phyloP scores from a whole-genome alignment of 2,329 filamentous ascomycete genomes.

The Fusarium aywerte region DNA sequence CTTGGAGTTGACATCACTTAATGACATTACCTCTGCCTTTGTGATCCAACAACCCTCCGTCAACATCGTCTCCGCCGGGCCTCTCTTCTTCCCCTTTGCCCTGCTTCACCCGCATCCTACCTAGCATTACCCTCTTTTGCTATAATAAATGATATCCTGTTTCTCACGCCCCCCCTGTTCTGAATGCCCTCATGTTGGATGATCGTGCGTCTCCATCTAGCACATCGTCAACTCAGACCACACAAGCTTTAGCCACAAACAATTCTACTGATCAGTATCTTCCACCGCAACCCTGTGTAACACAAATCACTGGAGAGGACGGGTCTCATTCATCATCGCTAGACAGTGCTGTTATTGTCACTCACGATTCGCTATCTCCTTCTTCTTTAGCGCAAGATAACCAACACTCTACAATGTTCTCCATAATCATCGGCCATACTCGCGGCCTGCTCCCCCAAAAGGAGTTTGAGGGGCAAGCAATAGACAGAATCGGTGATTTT shows the following conservation, averaged over 20 bases:
- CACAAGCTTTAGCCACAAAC: background rate
- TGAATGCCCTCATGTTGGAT: conserved; percentile 26
- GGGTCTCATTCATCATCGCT: background rate
- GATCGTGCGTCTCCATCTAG: conserved; percentile 2
- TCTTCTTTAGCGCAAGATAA: background rate
- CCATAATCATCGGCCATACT: conserved; percentile 40
- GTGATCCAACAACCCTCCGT: conserved; percentile 2
- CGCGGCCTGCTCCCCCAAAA: conserved; percentile 33
- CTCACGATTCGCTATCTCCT: background rate
- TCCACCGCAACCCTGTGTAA: background rate
- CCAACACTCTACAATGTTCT: conserved; percentile 36
- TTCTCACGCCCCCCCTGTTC: conserved; percentile 5
- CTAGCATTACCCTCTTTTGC: conserved; percentile 12
- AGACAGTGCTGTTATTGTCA: background rate
- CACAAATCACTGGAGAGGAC: background rate
- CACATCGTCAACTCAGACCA: conserved; percentile 8
- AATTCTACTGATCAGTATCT: background rate
- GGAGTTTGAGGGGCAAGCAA: conserved; percentile 24
- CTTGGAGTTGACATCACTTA: background rate
- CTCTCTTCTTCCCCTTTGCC: conserved; percentile 4
- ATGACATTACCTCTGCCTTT: background rate
- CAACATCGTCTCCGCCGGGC: background rate
- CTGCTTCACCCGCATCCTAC: conserved; percentile 18
- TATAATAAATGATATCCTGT: conserved; percentile 1
- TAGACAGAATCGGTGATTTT: conserved; percentile 46